phyloP scores from a whole-genome alignment of 345 rosid genomes.

The Litchi chinensis region DNA sequence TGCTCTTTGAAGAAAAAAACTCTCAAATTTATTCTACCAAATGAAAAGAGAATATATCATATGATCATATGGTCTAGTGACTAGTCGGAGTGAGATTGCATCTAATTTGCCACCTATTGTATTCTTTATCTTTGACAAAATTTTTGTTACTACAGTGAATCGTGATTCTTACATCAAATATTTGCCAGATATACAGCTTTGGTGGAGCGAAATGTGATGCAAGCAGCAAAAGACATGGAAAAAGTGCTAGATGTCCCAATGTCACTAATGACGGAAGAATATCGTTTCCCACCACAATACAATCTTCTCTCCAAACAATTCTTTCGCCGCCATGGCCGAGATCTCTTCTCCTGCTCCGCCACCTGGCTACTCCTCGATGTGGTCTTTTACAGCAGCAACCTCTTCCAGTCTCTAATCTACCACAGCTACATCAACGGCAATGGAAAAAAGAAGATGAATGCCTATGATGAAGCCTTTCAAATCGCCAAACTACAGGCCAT shows the following conservation, averaged over 20 bases:
- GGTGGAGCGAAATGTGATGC: slow-evolving; percentile 60
- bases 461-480: slow-evolving; percentile 44
- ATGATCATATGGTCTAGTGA: no score
- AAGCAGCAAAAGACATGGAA: slow-evolving; percentile 75
- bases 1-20: no score
- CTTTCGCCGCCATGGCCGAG: slow-evolving; percentile 62
- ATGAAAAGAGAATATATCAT: no score
- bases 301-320: slow-evolving; percentile 56
- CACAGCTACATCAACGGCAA: background rate
- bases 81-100: no score
- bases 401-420: slow-evolving; percentile 63
- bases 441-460: background rate
- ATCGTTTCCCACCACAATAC: slow-evolving; percentile 21
- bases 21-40: no score
- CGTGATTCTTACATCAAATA: no score
- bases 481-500: slow-evolving; percentile 51
- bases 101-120: no score
- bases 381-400: slow-evolving; percentile 67
- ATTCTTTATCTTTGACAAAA: background rate
- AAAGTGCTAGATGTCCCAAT: slow-evolving; percentile 56
- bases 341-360: slow-evolving; percentile 61
- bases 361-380: slow-evolving; percentile 72
- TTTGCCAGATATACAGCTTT: slow-evolving; percentile 67
- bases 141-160: background rate
- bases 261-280: slow-evolving; percentile 46